Conservation (phyloP, 1,284 basidiomycete genomes). For the Hemileia vastatrix region DNA sequence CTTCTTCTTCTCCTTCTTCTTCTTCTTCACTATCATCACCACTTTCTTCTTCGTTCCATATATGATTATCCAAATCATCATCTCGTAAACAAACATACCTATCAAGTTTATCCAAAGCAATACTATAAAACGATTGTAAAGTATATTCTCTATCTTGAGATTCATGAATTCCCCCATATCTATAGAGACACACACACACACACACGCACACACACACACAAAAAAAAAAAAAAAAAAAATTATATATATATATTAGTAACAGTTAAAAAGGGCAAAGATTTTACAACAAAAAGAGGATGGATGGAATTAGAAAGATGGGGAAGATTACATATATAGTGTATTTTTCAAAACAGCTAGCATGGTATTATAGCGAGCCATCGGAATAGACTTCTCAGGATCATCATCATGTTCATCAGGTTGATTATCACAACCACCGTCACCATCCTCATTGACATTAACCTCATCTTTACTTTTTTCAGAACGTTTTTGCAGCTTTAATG, state of each 20-base stretch:
- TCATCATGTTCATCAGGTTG: slow-evolving; percentile 51
- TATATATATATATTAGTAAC: no score
- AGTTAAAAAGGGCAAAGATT: no score
- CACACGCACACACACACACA: no score
- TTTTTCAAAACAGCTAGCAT: slow-evolving; percentile 82
- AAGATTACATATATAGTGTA: slow-evolving; percentile 63
- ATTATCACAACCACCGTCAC: no score
- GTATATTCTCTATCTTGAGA: slow-evolving; percentile 70
- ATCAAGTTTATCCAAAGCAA: slow-evolving; percentile 72
- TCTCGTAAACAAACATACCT: slow-evolving; percentile 61
- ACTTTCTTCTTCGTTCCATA: slow-evolving; percentile 47
- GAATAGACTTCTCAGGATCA: slow-evolving; percentile 61
- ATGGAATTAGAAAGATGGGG: background rate
- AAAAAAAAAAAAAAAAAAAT: no score
- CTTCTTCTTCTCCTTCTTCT: slow-evolving; percentile 23
- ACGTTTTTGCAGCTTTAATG: background rate
- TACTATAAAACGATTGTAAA: slow-evolving; percentile 66
- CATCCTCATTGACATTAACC: slow-evolving; percentile 9
- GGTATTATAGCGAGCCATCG: slow-evolving; percentile 75
- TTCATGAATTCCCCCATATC: slow-evolving; percentile 67
- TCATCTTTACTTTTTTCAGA: background rate
- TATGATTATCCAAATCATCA: slow-evolving; percentile 53
- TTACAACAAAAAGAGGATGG: no score
- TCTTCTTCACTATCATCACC: slow-evolving; percentile 34
- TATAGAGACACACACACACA: background rate